Evolutionary conservation across 129 eudicot genomes (phyloP).

Genomic region (Artemisia tridentata): DNA sequence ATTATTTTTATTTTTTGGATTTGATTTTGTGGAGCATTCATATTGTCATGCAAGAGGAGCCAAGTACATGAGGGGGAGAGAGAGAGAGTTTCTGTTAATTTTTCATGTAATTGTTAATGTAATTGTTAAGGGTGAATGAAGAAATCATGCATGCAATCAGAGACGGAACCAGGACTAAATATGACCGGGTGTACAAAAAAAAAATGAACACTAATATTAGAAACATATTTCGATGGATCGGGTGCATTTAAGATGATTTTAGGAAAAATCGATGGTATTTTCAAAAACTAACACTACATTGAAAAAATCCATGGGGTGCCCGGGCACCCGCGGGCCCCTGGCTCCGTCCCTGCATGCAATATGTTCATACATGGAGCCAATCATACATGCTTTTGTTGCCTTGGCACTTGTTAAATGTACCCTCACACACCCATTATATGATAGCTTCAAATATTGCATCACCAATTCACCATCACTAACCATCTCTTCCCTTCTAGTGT

Average conservation of each 20-base stretch:
- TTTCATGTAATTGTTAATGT: conserved; percentile 57
- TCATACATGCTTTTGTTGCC: conserved; percentile 77
- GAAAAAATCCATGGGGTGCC: no score
- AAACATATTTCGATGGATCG: no score
- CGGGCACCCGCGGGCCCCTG: no score
- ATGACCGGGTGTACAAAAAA: no score
- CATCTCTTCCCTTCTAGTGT: conserved; percentile 10
- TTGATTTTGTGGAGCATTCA: conserved; percentile 22
- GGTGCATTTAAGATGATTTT: no score
- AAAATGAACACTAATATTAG: no score
- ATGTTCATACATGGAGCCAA: conserved; percentile 62
- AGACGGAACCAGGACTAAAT: no score
- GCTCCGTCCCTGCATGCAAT: conserved; percentile 62
- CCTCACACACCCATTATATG: conserved; percentile 37
- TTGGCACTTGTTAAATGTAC: conserved; percentile 57
- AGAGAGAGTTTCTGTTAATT: conserved; percentile 27
- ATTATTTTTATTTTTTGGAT: not conserved
- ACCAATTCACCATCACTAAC: conserved; percentile 22
- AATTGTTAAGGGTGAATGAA: conserved; percentile 39
- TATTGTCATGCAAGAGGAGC: conserved; percentile 36
- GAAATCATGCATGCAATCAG: conserved; percentile 70
- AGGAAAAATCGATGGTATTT: no score
- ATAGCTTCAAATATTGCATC: conserved; percentile 48
- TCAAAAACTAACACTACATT: no score
- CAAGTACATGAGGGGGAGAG: conserved; percentile 47